Percentiles rank a stretch among this genome's conserved stretches.
These are phyloP conservation scores for Daedaleopsis sinensis DNA, from an alignment of 768 basidiomycete genomes.

Conservation along the genomic window DNA sequence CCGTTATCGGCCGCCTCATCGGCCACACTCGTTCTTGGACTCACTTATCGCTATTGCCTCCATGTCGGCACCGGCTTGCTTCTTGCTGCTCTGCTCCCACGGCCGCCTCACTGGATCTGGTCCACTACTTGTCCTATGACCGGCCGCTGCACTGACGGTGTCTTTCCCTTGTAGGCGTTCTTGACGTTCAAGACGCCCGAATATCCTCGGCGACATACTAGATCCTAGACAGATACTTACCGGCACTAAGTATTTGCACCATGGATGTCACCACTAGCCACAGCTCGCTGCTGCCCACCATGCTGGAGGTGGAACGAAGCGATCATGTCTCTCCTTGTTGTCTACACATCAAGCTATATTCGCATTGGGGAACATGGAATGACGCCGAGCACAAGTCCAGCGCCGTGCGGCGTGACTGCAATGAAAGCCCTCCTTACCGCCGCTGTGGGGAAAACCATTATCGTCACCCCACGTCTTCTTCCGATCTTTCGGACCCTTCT, in stretches of 20 bases:
- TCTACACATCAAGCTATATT: not conserved
- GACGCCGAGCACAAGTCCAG: not conserved
- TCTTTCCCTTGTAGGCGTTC: slow-evolving; percentile 6
- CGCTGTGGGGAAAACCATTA: slow-evolving; percentile 8
- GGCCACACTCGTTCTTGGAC: not conserved
- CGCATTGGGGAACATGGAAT: not conserved
- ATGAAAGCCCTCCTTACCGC: slow-evolving; percentile 12
- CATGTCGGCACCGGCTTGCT: slow-evolving; percentile 18
- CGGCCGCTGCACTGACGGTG: slow-evolving; percentile 2
- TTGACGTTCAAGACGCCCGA: too few relatives aligned
- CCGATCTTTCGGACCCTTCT: slow-evolving; percentile 11
- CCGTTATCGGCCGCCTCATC: slow-evolving; percentile 15
- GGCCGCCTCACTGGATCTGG: slow-evolving; percentile 1
- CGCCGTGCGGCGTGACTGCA: not conserved
- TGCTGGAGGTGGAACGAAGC: too few relatives aligned
- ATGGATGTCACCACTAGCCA: too few relatives aligned
- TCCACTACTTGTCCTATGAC: slow-evolving; percentile 3
- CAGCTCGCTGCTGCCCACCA: too few relatives aligned
- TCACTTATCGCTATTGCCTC: slow-evolving; percentile 19
- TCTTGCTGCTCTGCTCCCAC: slow-evolving; percentile 8
- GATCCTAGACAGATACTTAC: too few relatives aligned
- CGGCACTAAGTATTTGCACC: too few relatives aligned
- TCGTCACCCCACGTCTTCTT: slow-evolving; percentile 2
- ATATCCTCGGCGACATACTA: too few relatives aligned
- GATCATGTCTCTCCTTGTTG: not conserved